phyloP scores from a whole-genome alignment of 352 stramenopile species.

The Bremia lactucae region DNA sequence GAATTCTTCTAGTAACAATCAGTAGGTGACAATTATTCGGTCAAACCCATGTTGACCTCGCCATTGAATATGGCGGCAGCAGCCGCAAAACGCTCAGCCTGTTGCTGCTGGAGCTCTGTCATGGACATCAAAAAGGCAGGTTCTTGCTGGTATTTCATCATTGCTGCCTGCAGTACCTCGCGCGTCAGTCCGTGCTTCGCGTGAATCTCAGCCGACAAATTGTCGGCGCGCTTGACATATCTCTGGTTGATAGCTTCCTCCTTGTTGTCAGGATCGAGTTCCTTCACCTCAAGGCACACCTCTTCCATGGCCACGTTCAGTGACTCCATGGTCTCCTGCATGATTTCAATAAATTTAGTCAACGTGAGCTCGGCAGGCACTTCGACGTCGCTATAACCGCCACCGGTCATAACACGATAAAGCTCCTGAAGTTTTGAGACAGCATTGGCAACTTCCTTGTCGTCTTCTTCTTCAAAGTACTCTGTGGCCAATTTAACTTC shows the following conservation, averaged over 20 bases:
- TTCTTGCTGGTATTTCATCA: slow-evolving; percentile 89
- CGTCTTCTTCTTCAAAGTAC: slow-evolving; percentile 83
- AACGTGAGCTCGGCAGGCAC: slow-evolving; percentile 74
- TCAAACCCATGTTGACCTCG: slow-evolving; percentile 84
- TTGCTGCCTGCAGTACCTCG: slow-evolving; percentile 80
- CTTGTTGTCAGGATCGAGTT: slow-evolving; percentile 83
- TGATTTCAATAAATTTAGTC: slow-evolving; percentile 83
- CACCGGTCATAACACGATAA: slow-evolving; percentile 81
- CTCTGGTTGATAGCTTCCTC: slow-evolving; percentile 84
- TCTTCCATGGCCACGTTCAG: slow-evolving; percentile 85
- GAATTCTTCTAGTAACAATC: slow-evolving; percentile 37
- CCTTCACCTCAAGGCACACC: slow-evolving; percentile 82
- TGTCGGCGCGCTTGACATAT: slow-evolving; percentile 84
- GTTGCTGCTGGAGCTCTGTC: slow-evolving; percentile 80
- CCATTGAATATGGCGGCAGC: slow-evolving; percentile 80
- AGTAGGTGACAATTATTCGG: slow-evolving; percentile 37
- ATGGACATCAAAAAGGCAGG: slow-evolving; percentile 79
- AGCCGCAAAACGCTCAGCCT: slow-evolving; percentile 74
- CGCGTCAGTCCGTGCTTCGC: slow-evolving; percentile 80
- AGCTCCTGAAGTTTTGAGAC: slow-evolving; percentile 82
- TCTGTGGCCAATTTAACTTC: slow-evolving; percentile 80
- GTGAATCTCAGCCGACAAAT: slow-evolving; percentile 77
- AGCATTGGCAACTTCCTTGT: slow-evolving; percentile 77
- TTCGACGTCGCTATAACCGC: slow-evolving; percentile 71
- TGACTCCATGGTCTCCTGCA: slow-evolving; percentile 86